Conservation (phyloP, 352 stramenopile genomes). For the Phytophthora lateralis region DNA sequence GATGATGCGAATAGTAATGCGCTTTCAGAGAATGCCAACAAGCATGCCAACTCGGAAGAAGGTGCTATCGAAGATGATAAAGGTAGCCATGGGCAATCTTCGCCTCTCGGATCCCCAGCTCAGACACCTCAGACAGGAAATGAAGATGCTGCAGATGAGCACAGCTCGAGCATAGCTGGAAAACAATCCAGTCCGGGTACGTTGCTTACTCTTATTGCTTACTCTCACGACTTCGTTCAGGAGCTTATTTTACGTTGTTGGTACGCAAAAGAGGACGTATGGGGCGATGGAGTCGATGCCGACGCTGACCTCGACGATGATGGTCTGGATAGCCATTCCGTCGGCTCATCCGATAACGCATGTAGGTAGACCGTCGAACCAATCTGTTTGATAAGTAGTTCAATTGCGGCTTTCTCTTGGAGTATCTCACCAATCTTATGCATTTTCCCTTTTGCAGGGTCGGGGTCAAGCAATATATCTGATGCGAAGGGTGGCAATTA, state of each 20-base stretch:
- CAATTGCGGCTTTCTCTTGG: neutral
- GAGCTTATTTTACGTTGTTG: neutral
- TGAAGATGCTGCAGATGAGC: conserved; percentile 36
- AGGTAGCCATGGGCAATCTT: neutral
- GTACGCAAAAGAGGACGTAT: conserved; percentile 17
- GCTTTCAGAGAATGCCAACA: neutral
- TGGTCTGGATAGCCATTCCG: conserved; percentile 28
- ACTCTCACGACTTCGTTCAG: conserved; percentile 4
- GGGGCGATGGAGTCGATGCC: conserved; percentile 26
- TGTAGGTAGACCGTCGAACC: conserved; percentile 11
- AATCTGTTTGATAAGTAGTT: neutral
- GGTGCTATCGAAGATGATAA: neutral
- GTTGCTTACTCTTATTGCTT: conserved; percentile 1
- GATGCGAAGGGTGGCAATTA: conserved; percentile 22
- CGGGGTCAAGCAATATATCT: conserved; percentile 31
- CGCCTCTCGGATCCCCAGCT: neutral
- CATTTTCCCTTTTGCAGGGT: conserved; percentile 27
- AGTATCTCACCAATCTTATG: conserved; percentile 3
- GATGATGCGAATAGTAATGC: neutral
- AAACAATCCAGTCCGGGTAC: conserved; percentile 52
- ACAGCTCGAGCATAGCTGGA: conserved; percentile 32
- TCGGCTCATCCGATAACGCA: conserved; percentile 31
- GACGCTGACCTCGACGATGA: conserved; percentile 39
- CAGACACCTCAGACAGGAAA: conserved; percentile 27
- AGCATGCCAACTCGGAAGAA: conserved; percentile 1